Conservation (phyloP, 768 basidiomycete species). For the Naganishia randhawae region DNA sequence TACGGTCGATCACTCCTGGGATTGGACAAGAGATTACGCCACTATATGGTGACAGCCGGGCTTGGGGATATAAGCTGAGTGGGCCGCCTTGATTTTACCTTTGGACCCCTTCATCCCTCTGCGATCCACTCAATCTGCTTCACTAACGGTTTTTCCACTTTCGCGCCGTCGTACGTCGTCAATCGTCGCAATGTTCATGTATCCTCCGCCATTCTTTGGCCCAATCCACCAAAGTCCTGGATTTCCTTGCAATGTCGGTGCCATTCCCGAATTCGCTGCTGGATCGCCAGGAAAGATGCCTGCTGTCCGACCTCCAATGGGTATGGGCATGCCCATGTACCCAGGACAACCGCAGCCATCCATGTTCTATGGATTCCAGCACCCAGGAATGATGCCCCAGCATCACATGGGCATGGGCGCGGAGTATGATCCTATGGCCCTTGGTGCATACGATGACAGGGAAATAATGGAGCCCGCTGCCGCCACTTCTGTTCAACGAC, state of each 20-base stretch:
- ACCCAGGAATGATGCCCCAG: background rate
- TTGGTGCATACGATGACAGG: background rate
- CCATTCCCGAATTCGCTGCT: conserved; percentile 14
- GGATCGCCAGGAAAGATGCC: background rate
- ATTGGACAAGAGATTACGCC: background rate
- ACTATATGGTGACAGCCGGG: background rate
- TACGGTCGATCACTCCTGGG: background rate
- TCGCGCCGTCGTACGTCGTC: background rate
- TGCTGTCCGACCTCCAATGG: conserved; percentile 3
- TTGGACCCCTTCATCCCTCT: background rate
- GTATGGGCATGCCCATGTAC: conserved; percentile 2
- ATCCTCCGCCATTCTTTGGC: conserved; percentile 17
- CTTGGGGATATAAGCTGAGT: background rate
- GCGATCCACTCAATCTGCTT: background rate
- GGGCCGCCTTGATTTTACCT: background rate
- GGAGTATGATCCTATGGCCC: background rate
- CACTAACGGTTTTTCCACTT: background rate
- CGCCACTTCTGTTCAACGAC: background rate
- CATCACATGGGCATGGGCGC: background rate
- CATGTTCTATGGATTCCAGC: conserved; percentile 8
- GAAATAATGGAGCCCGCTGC: background rate
- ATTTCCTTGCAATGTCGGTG: conserved; percentile 24
- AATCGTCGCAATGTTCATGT: conserved; percentile 6
- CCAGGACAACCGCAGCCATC: background rate
- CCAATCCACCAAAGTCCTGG: conserved; percentile 22